These are phyloP conservation scores for Fusarium torreyae DNA, from an alignment of 2,329 filamentous ascomycete species.

Conservation along the genomic window DNA sequence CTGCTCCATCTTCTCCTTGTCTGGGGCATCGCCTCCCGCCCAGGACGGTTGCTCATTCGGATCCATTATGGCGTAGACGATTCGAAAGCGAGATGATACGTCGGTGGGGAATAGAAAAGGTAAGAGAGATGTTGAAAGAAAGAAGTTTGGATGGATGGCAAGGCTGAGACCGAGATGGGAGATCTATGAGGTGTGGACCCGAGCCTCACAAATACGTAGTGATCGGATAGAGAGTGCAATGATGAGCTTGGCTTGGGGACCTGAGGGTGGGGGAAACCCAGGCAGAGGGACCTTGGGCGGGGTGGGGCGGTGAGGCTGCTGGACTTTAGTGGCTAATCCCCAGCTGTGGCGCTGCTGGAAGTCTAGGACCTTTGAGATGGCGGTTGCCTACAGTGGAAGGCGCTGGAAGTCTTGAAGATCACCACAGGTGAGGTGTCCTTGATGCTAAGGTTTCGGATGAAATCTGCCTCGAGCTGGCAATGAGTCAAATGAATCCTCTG, in stretches of 20 bases:
- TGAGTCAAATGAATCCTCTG: neutral
- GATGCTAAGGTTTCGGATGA: neutral
- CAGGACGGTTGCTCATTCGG: constrained; percentile 61
- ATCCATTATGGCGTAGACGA: constrained; percentile 57
- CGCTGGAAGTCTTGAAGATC: constrained; percentile 27
- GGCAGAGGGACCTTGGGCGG: constrained; percentile 2
- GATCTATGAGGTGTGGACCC: constrained; percentile 40
- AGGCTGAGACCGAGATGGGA: constrained; percentile 38
- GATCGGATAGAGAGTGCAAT: constrained; percentile 14
- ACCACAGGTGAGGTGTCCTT: neutral
- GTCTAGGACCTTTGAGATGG: neutral
- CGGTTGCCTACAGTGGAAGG: constrained; percentile 24
- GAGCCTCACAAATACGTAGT: constrained; percentile 39
- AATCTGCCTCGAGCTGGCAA: constrained; percentile 13
- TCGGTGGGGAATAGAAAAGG: constrained; percentile 3
- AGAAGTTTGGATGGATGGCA: constrained; percentile 23
- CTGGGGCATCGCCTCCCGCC: constrained; percentile 66
- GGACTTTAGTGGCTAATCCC: constrained; percentile 38
- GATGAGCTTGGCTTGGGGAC: constrained; percentile 40
- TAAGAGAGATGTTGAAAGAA: constrained; percentile 14
- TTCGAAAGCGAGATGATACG: neutral
- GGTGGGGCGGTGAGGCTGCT: constrained; percentile 49
- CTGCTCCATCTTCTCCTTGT: constrained; percentile 73
- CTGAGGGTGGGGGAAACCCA: constrained; percentile 36
- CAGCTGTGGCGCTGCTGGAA: constrained; percentile 41